phyloP scores from a whole-genome alignment of 768 basidiomycete genomes.

The Pleurotus sapidus region DNA sequence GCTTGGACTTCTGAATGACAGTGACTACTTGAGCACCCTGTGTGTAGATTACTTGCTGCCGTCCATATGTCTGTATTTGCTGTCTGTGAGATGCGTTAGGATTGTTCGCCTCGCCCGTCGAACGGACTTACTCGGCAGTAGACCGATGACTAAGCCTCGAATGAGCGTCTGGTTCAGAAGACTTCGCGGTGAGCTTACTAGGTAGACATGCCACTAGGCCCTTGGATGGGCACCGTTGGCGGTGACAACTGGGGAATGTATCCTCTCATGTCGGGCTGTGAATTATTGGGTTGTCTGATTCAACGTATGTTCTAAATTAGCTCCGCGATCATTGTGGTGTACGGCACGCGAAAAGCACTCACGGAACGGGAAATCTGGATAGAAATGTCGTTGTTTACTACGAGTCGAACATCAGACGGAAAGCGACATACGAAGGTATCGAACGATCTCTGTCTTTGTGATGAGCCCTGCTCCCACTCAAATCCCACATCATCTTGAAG shows the following conservation, averaged over 20 bases:
- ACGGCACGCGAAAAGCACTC: not conserved
- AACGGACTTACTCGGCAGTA: no score
- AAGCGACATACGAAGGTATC: not conserved
- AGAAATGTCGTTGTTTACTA: not conserved
- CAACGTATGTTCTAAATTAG: no score
- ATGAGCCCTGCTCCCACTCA: slow-evolving; percentile 1
- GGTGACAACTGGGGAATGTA: not conserved
- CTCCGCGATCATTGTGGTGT: no score
- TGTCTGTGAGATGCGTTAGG: no score
- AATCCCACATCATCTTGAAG: slow-evolving; percentile 8
- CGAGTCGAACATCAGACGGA: not conserved
- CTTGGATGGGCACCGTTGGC: not conserved
- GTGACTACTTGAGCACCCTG: not conserved
- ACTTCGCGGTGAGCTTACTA: no score
- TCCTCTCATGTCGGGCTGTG: not conserved
- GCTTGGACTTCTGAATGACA: not conserved
- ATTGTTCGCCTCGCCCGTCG: no score
- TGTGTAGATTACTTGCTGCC: not conserved
- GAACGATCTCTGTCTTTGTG: not conserved
- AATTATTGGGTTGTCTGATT: not conserved
- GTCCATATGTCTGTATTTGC: not conserved
- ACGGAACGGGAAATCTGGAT: not conserved
- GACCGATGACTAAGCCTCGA: no score
- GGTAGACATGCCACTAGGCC: not conserved
- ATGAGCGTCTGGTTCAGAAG: no score